Evolutionary conservation across 257 asterid genomes (phyloP), one percentile per base, ranked within the genome.

Genomic region (Solanum megistacrolobum): DNA sequence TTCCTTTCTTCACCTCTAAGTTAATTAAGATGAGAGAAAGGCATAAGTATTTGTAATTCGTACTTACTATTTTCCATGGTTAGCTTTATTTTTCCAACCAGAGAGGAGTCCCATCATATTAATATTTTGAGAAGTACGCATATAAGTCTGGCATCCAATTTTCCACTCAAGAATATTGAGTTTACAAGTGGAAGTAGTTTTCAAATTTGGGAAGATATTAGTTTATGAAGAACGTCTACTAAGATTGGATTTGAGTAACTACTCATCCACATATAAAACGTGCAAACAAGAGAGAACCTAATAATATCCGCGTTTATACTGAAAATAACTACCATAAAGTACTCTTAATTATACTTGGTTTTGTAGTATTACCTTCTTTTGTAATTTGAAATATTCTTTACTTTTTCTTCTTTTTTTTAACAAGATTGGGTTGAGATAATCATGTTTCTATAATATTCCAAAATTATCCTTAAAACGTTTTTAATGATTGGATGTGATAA

Each of bases 1-100:
- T 90, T 88, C 92, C 83, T 93, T 92, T 90, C 94, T 90, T 93
- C 92, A 86, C 31, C 83, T 69, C 43, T 86, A 92, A 91, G 94
- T 83, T 83, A 69, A n/a, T 66, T 34, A 89, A 38, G 82, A 88
- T 85, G 76, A 87, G 39, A 87, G 58, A 55, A 69, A 7, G 65
- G 32, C 46, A 81, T 65, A 27, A 60, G 14, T 81, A 81, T 43
- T 7, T 31, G 83, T 34, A 27, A 27, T 27, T 43, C 66, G 9
- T 78, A 34, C 41, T 32, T 72, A 32, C 43, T 32, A 72, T 71
- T 13, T 78, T 41, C 25, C 38, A 13, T 79, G 84, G 29, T 43
- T 79, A 46, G 16, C 66, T 16, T 43, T 27, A 79, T 21, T 43
- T 27, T 27, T 58, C 83, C 14, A 72, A 78, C 62, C 46, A 79